Base-by-base conservation (phyloP, 1,139 yeast genomes). In the Candida freyschussii region DNA sequence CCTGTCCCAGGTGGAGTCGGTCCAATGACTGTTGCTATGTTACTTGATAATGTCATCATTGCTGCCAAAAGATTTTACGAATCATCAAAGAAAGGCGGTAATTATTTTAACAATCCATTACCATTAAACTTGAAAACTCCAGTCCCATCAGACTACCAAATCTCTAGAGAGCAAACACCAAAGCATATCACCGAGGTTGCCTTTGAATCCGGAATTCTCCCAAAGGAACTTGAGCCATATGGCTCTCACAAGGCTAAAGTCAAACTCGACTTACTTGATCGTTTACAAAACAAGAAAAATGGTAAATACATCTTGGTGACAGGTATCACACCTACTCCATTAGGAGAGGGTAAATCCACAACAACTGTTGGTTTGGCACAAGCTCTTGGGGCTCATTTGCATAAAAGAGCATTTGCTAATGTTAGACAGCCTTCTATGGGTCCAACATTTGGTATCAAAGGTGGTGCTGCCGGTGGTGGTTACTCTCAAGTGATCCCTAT, bases 1-100 rank as follows among this genome's bases (percentile, higher is more conserved):
- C 93, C 93, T 5, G 93, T 82, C 32, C 93, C 93, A 22, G 91
- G 93, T 57, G 93, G 93, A 47, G 93, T 82, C 46, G 93, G 93
- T 24, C 93, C 93, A 47, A 82, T 82, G 93, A 82, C 93, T 19
- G 91, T 82, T 25, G 89, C 87, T 27, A 80, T 80, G 87, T 69
- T 82, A 42, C 72, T 83, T 43, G 69, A 78, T 32, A 82, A 82
- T 50, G 83, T 82, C 5, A 63, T 74, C 38, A 65, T 67, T 40
- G 81, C 84, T 29, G 83, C 85, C n/a, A 63, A 75, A 40, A 54
- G 72, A 48, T 26, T 32, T 14, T 25, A 28, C 17, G 37, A 30
- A n/a, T 14, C 30, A 22, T 19, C 29, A 21, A 26, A 13, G 22
- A n/a, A 27, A 21, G 14, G 32, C 6, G 36, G 36, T 15, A 29